Evolutionary conservation across 2,329 filamentous ascomycete genomes (phyloP).

Genomic region (Colletotrichum graminicola): DNA sequence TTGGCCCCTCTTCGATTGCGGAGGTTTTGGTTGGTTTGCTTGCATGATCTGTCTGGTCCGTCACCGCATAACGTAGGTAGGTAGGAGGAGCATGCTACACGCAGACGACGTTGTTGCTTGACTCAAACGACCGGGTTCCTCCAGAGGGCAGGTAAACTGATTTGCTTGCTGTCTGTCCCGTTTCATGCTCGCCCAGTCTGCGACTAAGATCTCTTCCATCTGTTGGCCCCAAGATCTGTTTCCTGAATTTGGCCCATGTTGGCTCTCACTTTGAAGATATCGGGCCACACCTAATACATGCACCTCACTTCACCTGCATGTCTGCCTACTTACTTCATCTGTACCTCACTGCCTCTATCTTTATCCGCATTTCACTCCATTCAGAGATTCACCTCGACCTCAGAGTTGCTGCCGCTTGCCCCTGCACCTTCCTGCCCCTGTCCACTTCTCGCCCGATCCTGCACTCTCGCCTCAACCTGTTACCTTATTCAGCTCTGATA

Average conservation of each 20-base stretch:
- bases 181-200: slow-evolving; percentile 2
- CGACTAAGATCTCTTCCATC: background rate
- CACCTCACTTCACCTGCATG: no score
- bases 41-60: background rate
- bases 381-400: background rate
- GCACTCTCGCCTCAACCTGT: background rate
- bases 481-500: slow-evolving; percentile 7
- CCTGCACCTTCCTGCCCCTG: slow-evolving; percentile 4
- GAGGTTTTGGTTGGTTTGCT: background rate
- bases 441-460: background rate
- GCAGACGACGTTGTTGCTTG: background rate
- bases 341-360: background rate
- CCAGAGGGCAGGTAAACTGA: background rate
- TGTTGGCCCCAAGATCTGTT: background rate
- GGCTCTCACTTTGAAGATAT: background rate
- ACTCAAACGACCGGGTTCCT: background rate
- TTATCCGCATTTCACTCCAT: background rate
- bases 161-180: background rate
- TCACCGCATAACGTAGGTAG: background rate
- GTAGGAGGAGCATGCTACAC: background rate
- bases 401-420: background rate
- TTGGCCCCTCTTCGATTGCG: background rate
- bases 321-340: background rate
- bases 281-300: background rate
- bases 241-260: background rate